Evolutionary conservation across 371 early-diverging fungal species (phyloP), one percentile per base, ranked within the genome.

Genomic region (Mucor plumbeus): DNA sequence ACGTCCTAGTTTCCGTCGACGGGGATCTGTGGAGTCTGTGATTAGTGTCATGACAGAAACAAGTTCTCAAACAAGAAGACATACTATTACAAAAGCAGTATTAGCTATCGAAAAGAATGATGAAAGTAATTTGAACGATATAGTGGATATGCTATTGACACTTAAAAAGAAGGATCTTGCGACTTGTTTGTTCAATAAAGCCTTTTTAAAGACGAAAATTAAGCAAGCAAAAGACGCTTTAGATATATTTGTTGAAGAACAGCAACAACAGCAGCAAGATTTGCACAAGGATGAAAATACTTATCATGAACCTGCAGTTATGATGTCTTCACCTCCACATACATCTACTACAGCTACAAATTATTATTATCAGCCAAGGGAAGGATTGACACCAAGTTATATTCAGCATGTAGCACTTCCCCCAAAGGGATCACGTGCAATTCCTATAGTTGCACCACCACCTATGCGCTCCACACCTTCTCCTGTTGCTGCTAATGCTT

Each of bases 61-160:
- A 6, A 66, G 68, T 7, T 64, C 78, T 26, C 67, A 75, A 15
- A 61, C 64, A 17, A 63, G 76, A 9, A 69, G 78, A 7, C 64
- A 69, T 5, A 59, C 61, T 2, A 59, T 71, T 7, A 64, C 53
- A 17, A 59, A 67, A 40, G 71, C 71, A 0, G 60, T 71, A 0
- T 14, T 71, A 6, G 56, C 59, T 5, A 15, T 67, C 13, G 63
- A 63, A 38, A 57, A 62, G 13, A 17, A 11, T 2, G 69, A 73
- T 14, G 61, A 64, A 6, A 40, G 61, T 9, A 56, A 75, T 17
- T 54, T 66, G 4, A 70, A 77, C 1, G 86, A 83, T 53, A 79
- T 85, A 56, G 81, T 78, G 3, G 81, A 81, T 10, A 72, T 85
- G 73, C 50, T 85, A 19, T 44, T 85, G 21, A 80, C 84, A 1